Conservation (phyloP, 495 filamentous ascomycete species). For the Aspergillus hancockii region DNA sequence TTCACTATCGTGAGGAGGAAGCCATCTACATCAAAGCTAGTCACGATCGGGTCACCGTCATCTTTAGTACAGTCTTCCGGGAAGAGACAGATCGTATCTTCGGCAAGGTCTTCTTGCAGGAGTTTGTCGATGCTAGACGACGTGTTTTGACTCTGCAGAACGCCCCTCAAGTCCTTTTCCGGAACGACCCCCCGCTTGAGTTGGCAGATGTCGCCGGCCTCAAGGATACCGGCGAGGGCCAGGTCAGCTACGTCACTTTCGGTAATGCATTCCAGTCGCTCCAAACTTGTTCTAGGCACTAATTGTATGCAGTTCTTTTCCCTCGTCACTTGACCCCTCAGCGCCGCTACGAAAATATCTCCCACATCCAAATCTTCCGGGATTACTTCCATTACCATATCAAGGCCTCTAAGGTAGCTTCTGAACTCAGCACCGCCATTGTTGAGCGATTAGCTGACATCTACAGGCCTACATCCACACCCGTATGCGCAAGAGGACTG, state of each 20-base stretch:
- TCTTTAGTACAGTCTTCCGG: constrained; percentile 96
- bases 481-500: constrained; percentile 93
- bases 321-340: constrained; percentile 89
- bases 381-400: constrained; percentile 99
- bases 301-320: constrained; percentile 72
- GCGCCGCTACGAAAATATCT: constrained; percentile 90
- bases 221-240: constrained; percentile 65
- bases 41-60: constrained; percentile 95
- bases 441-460: constrained; percentile 18
- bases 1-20: constrained; percentile 97
- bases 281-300: not conserved
- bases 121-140: constrained; percentile 94
- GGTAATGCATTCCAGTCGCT: constrained; percentile 53
- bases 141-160: constrained; percentile 85
- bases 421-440: not conserved
- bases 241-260: constrained; percentile 97
- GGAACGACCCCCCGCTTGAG: constrained; percentile 92
- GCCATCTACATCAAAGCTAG: constrained; percentile 99
- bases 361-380: constrained; percentile 98
- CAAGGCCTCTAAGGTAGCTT: constrained; percentile 85
- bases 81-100: constrained; percentile 98
- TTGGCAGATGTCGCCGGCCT: constrained; percentile 83
- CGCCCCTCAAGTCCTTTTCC: constrained; percentile 95
- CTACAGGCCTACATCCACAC: constrained; percentile 92
- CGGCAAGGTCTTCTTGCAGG: constrained; percentile 92